These are phyloP conservation scores for Sclerospora graminicola DNA, from an alignment of 352 stramenopile genomes.

Conservation along the genomic window DNA sequence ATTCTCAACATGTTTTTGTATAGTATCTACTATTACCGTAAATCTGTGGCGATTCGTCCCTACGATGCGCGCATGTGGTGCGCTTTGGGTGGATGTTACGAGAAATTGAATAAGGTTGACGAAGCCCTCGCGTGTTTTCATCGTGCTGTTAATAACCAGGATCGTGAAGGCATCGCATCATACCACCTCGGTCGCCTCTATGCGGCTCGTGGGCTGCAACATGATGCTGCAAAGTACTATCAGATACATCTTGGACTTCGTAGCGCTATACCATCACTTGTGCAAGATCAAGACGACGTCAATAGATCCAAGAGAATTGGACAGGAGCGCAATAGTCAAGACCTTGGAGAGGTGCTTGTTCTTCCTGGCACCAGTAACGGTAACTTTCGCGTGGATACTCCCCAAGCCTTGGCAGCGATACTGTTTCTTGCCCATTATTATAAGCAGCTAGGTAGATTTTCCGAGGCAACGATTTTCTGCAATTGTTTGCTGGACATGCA, in stretches of 20 bases:
- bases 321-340: conserved; percentile 2
- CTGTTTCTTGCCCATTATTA: conserved; percentile 79
- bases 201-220: conserved; percentile 29
- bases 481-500: conserved; percentile 69
- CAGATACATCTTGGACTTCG: conserved; percentile 49
- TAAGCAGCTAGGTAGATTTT: conserved; percentile 53
- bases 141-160: conserved; percentile 63
- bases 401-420: conserved; percentile 48
- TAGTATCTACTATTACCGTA: conserved; percentile 98
- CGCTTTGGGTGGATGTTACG: conserved; percentile 84
- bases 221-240: conserved; percentile 68
- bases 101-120: conserved; percentile 59
- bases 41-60: conserved; percentile 90
- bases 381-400: conserved; percentile 51
- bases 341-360: conserved; percentile 16
- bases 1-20: conserved; percentile 98
- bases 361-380: conserved; percentile 15
- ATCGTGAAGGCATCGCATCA: conserved; percentile 64
- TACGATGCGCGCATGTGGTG: conserved; percentile 98
- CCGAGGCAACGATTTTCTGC: conserved; percentile 55
- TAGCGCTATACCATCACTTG: conserved; percentile 14
- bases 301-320: conserved; percentile 1
- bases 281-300: conserved; percentile 9
- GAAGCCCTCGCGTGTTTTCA: conserved; percentile 71
- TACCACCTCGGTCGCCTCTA: conserved; percentile 59